These are phyloP conservation scores for Leishmania amazonensis DNA, from an alignment of 208 protist genomes.

Conservation along the genomic window DNA sequence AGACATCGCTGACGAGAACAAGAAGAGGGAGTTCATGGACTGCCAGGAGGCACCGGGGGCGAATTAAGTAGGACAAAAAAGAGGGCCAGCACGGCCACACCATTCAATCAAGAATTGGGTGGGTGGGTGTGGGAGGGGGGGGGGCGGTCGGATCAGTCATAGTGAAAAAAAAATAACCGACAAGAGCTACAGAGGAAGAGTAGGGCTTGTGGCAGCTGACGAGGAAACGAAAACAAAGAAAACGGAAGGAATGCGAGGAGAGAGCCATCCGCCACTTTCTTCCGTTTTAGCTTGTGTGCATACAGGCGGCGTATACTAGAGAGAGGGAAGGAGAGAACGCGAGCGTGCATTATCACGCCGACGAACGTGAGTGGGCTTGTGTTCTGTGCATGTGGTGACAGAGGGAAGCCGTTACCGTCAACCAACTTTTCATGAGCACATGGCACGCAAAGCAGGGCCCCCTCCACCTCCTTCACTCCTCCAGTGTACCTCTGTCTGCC, in stretches of 20 bases:
- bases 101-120: not conserved
- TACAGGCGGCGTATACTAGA: not conserved
- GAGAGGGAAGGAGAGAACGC: not conserved
- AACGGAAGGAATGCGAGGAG: not conserved
- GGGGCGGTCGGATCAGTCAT: not conserved
- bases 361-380: not conserved
- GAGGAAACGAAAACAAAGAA: not conserved
- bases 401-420: conserved; percentile 10
- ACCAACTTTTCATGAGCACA: not conserved
- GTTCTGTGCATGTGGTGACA: not conserved
- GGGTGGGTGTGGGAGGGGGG: not conserved
- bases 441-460: not conserved
- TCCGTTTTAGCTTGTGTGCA: not conserved
- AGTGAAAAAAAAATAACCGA: not conserved
- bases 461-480: not conserved
- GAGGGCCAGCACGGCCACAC: not conserved
- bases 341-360: not conserved
- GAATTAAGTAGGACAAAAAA: not conserved
- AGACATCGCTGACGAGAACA: not conserved
- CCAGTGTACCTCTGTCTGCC: not conserved
- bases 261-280: not conserved
- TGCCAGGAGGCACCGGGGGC: not conserved
- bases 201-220: not conserved
- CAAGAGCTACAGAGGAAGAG: not conserved
- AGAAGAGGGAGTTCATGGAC: not conserved